Base-by-base conservation (phyloP, 2,329 filamentous ascomycete species). In the Chaetomiaceae sp. region DNA sequence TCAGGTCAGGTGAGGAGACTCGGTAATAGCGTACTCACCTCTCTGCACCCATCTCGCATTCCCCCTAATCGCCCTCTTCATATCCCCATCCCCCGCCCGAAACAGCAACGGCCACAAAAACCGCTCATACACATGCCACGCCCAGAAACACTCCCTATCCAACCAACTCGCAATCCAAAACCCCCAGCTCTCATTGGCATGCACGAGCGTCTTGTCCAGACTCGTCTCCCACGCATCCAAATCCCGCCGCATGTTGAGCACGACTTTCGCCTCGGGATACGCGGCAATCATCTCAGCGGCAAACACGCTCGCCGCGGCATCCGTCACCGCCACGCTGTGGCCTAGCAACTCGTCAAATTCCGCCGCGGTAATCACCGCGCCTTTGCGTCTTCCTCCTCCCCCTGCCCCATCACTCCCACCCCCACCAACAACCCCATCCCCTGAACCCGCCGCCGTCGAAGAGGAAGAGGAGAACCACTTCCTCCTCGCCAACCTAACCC, bases 241-340 rank as follows among this genome's bases (percentile, higher is more conserved):
- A 50, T 74, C 70, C n/a, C 66, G 59, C 6, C 66, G 61, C 30
- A 68, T 71, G 37, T 61, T 62, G 23, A 62, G 42, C 25, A 61
- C 53, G 33, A 63, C 50, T 20, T 60, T 56, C 7, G 56, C 58
- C 19, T 58, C 44, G 3, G 58, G 48, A 33, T 55, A 61, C 12
- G 74, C 61, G 13, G 68, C 65, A 38, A 77, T 63, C 39, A 76
- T 56, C 43, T 77, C 73, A 16, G 68, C 65, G 2, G 66, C 69
- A 21, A 77, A 71, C 20, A 53, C 45, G 8, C 46, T 53, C 5
- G 54, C 58, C 9, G 58, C 55, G 3, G 56, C 56, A 23, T 62
- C 60, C 9, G 59, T 61, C 1, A 61, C 59, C 9, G 59, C 60
- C 9, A 53, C 54, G 30, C 46, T 31, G 39, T 61, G 57, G 0